These are phyloP conservation scores for Nymphaea colorata DNA, from an alignment of 164 flowering plant species.

Conservation along the genomic window DNA sequence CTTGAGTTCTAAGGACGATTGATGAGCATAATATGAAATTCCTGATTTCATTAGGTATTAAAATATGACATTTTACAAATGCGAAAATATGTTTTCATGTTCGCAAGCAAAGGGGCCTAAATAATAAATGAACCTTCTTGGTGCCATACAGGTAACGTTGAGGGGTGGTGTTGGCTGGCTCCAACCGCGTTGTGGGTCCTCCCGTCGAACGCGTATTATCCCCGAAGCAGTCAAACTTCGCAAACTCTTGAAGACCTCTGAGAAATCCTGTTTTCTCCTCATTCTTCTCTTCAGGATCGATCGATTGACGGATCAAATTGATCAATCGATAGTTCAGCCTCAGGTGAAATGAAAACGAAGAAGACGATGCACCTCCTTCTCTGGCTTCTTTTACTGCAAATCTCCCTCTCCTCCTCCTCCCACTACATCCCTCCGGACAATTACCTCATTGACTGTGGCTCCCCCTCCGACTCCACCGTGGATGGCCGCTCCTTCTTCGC, in stretches of 20 bases:
- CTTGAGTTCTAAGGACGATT: no score
- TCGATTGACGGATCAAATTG: no score
- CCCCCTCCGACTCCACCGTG: slow-evolving; percentile 26
- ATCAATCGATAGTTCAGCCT: neutral
- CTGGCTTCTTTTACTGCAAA: neutral
- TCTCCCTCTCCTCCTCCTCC: slow-evolving; percentile 1
- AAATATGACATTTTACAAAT: no score
- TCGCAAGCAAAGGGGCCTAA: no score
- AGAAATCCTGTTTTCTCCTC: neutral
- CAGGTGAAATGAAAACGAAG: neutral
- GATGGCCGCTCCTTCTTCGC: slow-evolving; percentile 8
- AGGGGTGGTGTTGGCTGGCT: no score
- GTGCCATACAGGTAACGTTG: no score
- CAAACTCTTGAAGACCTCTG: neutral
- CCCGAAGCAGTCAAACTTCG: neutral
- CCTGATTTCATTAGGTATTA: no score
- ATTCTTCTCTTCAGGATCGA: neutral
- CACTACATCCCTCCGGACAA: slow-evolving; percentile 5
- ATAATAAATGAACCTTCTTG: no score
- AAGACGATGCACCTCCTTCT: neutral
- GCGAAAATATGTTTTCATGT: no score
- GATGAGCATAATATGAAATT: no score
- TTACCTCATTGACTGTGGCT: slow-evolving; percentile 63
- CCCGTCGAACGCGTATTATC: neutral
- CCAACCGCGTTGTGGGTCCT: neutral